phyloP scores from a whole-genome alignment of 345 rosid genomes.

The Citrus reticulata region DNA sequence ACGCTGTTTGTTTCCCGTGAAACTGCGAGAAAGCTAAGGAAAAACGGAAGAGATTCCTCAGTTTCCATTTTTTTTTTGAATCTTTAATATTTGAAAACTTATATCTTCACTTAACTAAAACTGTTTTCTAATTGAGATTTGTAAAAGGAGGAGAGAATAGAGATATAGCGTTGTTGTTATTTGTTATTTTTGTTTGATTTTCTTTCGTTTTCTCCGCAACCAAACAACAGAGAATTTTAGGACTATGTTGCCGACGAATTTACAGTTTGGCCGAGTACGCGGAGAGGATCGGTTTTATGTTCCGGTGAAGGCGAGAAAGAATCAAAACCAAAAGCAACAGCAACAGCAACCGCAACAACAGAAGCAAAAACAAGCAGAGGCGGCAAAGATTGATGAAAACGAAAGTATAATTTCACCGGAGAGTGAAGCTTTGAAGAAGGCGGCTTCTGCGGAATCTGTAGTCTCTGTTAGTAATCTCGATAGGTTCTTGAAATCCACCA shows the following conservation, averaged over 20 bases:
- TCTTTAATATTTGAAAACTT: neutral
- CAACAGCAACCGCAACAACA: conserved; percentile 18
- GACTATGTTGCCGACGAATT: conserved; percentile 33
- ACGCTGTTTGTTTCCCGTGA: conserved; percentile 2
- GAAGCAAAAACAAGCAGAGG: conserved; percentile 14
- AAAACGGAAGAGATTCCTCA: neutral
- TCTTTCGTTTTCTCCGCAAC: neutral
- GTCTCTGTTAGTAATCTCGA: conserved; percentile 33
- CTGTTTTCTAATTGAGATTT: neutral
- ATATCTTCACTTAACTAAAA: neutral
- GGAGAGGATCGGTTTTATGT: conserved; percentile 38
- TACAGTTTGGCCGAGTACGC: conserved; percentile 24
- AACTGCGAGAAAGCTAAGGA: neutral
- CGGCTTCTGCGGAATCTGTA: conserved; percentile 10
- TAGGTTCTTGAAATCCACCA: conserved; percentile 36
- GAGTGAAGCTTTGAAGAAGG: conserved; percentile 5
- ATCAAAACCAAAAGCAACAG: conserved; percentile 20
- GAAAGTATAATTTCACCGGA: conserved; percentile 1
- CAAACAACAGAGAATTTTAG: conserved; percentile 2
- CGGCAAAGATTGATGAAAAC: conserved; percentile 14
- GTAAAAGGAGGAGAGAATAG: neutral
- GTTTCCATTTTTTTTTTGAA: neutral
- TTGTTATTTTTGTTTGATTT: neutral
- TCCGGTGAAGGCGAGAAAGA: conserved; percentile 38
- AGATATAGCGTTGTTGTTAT: neutral